phyloP scores from a whole-genome alignment of 2,329 filamentous ascomycete genomes.

The Hypoxylon sp. region DNA sequence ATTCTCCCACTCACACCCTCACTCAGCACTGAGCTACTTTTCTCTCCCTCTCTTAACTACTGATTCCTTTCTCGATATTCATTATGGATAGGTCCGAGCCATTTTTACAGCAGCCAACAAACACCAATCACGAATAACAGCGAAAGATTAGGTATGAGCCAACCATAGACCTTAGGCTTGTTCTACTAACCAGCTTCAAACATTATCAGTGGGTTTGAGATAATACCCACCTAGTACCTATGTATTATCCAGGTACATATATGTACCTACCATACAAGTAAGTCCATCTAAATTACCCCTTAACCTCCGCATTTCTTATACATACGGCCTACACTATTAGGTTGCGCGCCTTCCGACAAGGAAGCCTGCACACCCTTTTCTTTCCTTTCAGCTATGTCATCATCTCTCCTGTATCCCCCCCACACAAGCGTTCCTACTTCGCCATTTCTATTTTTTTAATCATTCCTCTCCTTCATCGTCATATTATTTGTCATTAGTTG shows the following conservation, averaged over 20 bases:
- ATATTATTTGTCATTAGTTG: background rate
- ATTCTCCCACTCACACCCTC: background rate
- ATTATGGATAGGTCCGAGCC: background rate
- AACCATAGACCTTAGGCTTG: background rate
- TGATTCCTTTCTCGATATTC: background rate
- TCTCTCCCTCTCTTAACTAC: background rate
- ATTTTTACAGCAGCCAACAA: background rate
- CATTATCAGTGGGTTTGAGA: background rate
- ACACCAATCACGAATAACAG: background rate
- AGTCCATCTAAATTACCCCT: background rate
- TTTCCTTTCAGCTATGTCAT: background rate
- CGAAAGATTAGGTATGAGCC: background rate
- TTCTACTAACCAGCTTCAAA: background rate
- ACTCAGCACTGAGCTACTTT: background rate
- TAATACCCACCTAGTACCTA: no score
- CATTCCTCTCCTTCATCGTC: background rate
- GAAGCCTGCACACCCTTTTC: background rate
- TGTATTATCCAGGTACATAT: background rate
- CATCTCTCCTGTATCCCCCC: background rate
- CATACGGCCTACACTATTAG: background rate
- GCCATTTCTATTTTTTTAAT: background rate
- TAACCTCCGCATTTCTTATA: background rate
- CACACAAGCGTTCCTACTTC: background rate
- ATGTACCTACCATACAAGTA: background rate
- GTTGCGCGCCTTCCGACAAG: background rate